phyloP scores from a whole-genome alignment of 1,284 basidiomycete genomes.

The Uromyces viciae-fabae region DNA sequence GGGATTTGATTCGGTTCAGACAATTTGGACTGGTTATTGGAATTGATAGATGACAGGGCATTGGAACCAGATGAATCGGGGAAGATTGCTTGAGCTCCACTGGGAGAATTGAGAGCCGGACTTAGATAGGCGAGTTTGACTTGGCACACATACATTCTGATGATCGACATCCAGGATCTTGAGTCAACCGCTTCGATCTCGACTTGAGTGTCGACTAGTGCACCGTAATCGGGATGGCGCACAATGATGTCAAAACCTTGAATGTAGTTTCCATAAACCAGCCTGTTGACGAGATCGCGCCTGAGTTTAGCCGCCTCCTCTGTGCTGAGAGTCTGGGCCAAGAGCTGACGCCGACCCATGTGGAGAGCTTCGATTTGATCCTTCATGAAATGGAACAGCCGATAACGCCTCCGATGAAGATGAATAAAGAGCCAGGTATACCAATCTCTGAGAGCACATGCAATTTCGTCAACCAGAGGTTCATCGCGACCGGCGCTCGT shows the following conservation, averaged over 20 bases:
- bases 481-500: conserved; percentile 74
- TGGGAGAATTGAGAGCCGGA: conserved; percentile 72
- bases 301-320: conserved; percentile 81
- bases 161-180: conserved; percentile 58
- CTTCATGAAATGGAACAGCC: conserved; percentile 77
- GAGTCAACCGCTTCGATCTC: conserved; percentile 62
- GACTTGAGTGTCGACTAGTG: conserved; percentile 68
- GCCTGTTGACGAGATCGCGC: conserved; percentile 77
- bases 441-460: conserved; percentile 80
- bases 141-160: conserved; percentile 84
- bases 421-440: conserved; percentile 70
- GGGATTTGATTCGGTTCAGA: conserved; percentile 43
- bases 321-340: conserved; percentile 76
- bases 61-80: conserved; percentile 20
- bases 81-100: conserved; percentile 53
- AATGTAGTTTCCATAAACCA: conserved; percentile 84
- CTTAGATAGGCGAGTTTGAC: conserved; percentile 57
- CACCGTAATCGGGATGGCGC: conserved; percentile 84
- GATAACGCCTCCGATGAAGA: conserved; percentile 81
- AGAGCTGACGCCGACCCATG: conserved; percentile 78
- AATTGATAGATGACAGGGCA: conserved; percentile 25
- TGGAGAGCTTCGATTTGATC: conserved; percentile 88
- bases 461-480: conserved; percentile 94
- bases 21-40: conserved; percentile 53
- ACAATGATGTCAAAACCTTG: conserved; percentile 94